Conservation (phyloP, 176 grass and related monocot genomes). For the Phyllostachys edulis region DNA sequence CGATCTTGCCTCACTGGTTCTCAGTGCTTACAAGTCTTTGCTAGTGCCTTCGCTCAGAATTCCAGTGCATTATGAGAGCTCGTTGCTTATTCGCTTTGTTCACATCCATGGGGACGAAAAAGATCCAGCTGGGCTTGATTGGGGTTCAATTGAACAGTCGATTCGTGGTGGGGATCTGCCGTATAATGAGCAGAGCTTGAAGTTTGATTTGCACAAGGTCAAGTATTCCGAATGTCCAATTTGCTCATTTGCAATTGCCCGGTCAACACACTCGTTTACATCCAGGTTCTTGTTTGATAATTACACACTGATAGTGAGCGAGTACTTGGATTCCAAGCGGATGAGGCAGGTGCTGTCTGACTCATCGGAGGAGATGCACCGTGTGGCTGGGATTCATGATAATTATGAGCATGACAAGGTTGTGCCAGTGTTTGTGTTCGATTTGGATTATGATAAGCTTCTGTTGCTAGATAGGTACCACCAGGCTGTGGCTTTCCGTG, state of each 20-base stretch:
- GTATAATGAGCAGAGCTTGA: conserved; percentile 58
- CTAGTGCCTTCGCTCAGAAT: conserved; percentile 86
- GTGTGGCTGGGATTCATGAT: conserved; percentile 46
- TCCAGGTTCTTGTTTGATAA: conserved; percentile 93
- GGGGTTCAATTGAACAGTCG: conserved; percentile 59
- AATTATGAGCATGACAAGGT: conserved; percentile 62
- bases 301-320: conserved; percentile 84
- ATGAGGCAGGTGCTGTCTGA: conserved; percentile 83
- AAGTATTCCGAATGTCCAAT: conserved; percentile 74
- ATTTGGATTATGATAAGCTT: conserved; percentile 85
- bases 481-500: conserved; percentile 76
- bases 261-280: conserved; percentile 68
- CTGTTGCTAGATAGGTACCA: conserved; percentile 79
- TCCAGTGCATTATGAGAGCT: conserved; percentile 72
- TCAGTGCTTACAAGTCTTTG: conserved; percentile 70
- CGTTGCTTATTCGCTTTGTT: conserved; percentile 74
- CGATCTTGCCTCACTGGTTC: conserved; percentile 68
- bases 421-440: conserved; percentile 85
- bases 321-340: conserved; percentile 92
- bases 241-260: conserved; percentile 73
- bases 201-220: conserved; percentile 49
- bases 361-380: conserved; percentile 66
- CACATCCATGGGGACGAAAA: conserved; percentile 76
- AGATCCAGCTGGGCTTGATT: conserved; percentile 67
- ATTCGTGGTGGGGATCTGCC: conserved; percentile 59